phyloP scores from a whole-genome alignment of 1,139 yeast genomes.

The Candida pseudoviswanathii region DNA sequence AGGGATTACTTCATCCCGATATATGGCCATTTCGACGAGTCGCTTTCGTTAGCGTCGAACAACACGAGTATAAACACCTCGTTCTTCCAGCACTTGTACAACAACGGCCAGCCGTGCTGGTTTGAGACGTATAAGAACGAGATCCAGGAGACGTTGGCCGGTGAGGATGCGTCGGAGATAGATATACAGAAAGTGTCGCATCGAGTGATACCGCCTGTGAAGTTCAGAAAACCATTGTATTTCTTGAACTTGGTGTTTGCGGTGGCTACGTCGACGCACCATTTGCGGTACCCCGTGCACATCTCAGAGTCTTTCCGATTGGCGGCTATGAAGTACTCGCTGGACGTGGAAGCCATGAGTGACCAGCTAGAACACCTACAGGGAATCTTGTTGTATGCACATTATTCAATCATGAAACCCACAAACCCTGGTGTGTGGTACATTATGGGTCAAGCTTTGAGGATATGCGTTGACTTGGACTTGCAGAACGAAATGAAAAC shows the following conservation, averaged over 20 bases:
- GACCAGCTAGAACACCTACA: conserved; percentile 74
- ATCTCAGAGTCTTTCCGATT: conserved; percentile 73
- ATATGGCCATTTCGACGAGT: conserved; percentile 64
- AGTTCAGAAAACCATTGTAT: conserved; percentile 49
- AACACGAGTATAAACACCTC: conserved; percentile 51
- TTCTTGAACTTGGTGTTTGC: conserved; percentile 79
- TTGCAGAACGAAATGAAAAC: conserved; percentile 61
- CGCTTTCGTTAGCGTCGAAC: conserved; percentile 62
- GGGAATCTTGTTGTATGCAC: conserved; percentile 66
- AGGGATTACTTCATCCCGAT: conserved; percentile 70
- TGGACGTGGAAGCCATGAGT: conserved; percentile 55
- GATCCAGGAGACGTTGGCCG: conserved; percentile 19
- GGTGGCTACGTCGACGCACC: conserved; percentile 75
- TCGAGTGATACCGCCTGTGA: conserved; percentile 46
- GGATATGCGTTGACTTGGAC: conserved; percentile 82
- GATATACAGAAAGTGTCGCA: conserved; percentile 30
- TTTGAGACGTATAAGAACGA: conserved; percentile 12
- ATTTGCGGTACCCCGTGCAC: conserved; percentile 65
- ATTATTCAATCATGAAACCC: conserved; percentile 76
- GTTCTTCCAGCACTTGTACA: conserved; percentile 10
- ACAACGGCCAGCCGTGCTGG: conserved; percentile 10
- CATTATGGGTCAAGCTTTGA: conserved; percentile 74
- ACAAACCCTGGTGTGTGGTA: conserved; percentile 94
- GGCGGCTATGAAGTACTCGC: conserved; percentile 66
- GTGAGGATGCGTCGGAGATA: background rate